Evolutionary conservation across 805 yeast species (phyloP).

Genomic region (Kodamaea kakaduensis): DNA sequence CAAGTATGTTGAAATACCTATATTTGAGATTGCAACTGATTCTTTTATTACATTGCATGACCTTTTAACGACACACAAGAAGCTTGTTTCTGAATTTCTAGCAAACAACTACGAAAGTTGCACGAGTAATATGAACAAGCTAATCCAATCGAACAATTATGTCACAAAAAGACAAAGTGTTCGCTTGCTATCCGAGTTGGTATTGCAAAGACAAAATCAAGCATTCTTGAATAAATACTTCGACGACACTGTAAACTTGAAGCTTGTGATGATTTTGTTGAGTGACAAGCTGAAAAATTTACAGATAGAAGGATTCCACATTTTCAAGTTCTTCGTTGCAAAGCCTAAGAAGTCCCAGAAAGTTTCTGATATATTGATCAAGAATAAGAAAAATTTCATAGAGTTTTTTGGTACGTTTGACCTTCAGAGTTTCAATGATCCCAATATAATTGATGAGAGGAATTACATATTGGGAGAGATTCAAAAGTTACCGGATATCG

Average conservation of each 20-base stretch:
- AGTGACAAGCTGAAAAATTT: conserved; percentile 87
- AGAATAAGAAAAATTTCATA: conserved; percentile 75
- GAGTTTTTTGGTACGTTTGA: conserved; percentile 65
- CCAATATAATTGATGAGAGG: conserved; percentile 70
- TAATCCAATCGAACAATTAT: conserved; percentile 76
- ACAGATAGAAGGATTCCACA: conserved; percentile 87
- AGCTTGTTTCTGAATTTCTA: conserved; percentile 68
- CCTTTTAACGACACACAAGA: conserved; percentile 64
- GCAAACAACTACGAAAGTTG: conserved; percentile 53
- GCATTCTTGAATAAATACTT: conserved; percentile 72
- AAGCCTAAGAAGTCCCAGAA: conserved; percentile 86
- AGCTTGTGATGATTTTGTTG: conserved; percentile 77
- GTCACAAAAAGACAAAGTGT: conserved; percentile 91
- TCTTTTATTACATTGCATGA: conserved; percentile 75
- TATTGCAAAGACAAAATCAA: conserved; percentile 68
- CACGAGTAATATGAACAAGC: conserved; percentile 56
- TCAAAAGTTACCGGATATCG: conserved; percentile 62
- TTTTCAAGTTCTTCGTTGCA: conserved; percentile 93
- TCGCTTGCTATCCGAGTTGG: conserved; percentile 66
- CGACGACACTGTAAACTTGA: conserved; percentile 75
- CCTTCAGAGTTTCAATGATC: conserved; percentile 58
- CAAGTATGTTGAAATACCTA: conserved; percentile 66
- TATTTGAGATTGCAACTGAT: conserved; percentile 89
- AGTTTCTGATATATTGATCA: conserved; percentile 73
- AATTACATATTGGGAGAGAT: conserved; percentile 76